A percentile compares a stretch with the other conserved stretches of the same genome.
Conservation (phyloP, 2,329 filamentous ascomycete species). For the Epichloe sibirici region DNA sequence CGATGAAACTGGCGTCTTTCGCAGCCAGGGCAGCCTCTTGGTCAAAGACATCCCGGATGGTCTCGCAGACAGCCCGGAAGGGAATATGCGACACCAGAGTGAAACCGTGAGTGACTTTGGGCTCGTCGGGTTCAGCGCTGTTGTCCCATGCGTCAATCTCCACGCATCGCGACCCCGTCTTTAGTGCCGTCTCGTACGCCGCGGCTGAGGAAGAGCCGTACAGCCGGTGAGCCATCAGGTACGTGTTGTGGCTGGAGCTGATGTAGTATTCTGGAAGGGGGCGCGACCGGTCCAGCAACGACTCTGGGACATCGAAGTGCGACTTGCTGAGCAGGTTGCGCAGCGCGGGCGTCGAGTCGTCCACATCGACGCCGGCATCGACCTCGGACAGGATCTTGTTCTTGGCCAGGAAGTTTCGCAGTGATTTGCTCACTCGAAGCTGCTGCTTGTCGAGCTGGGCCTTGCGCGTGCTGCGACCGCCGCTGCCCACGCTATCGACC, state of each 20-base stretch:
- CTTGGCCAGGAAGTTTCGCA: slow-evolving; percentile 43
- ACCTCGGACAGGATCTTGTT: slow-evolving; percentile 34
- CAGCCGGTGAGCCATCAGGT: slow-evolving; percentile 57
- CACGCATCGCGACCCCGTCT: slow-evolving; percentile 54
- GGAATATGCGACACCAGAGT: slow-evolving; percentile 54
- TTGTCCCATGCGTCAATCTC: slow-evolving; percentile 67
- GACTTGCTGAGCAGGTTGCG: slow-evolving; percentile 40
- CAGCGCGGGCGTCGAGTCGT: slow-evolving; percentile 31
- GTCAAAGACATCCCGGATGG: slow-evolving; percentile 50
- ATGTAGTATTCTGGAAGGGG: slow-evolving; percentile 60
- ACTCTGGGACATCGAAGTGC: slow-evolving; percentile 43
- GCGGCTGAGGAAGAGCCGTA: slow-evolving; percentile 49
- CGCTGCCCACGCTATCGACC: slow-evolving; percentile 39
- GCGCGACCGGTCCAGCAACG: slow-evolving; percentile 43
- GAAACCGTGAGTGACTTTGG: slow-evolving; percentile 59
- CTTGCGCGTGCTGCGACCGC: slow-evolving; percentile 41
- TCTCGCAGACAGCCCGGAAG: slow-evolving; percentile 53
- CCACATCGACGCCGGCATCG: slow-evolving; percentile 33
- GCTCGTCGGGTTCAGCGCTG: slow-evolving; percentile 45
- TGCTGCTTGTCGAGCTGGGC: slow-evolving; percentile 38
- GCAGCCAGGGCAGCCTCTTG: slow-evolving; percentile 36
- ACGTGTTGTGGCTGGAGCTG: slow-evolving; percentile 63
- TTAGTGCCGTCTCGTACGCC: slow-evolving; percentile 51
- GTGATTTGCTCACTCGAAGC: slow-evolving; percentile 45
- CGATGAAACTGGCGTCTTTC: slow-evolving; percentile 23